Base-by-base conservation (phyloP, 1,139 yeast species). In the Candida glucosophila region DNA sequence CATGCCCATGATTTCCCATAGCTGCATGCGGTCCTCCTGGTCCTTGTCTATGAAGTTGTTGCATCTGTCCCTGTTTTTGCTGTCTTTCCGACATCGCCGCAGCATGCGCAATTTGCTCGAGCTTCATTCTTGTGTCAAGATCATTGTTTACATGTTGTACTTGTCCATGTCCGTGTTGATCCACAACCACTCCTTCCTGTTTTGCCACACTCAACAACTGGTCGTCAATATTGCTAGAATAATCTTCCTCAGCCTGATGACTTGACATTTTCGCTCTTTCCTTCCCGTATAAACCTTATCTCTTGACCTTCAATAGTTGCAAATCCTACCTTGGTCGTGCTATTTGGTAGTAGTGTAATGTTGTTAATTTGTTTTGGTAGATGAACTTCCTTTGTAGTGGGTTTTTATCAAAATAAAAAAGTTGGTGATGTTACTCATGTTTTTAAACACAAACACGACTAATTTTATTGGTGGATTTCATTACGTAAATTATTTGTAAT, bases 171-270 rank as follows among this genome's bases (percentile, higher is more conserved):
- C 25, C 19, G 15, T 28, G 30, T 8, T 29, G 36, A 12, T 33
- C 32, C 8, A 32, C 36, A 17, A 47, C 52, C 9, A 47, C 58
- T 27, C 47, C 52, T 30, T 48, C 49, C 35, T 50, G 58, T 32
- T 56, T 56, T 23, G 52, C 61, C 12, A 54, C 66, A 23, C 52
- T 48, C 24, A 62, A 50, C 30, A 64, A 49, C 41, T 64, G 70
- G 40, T 64, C 69, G 36, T 64, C 70, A 31, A 64, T 64, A 40
- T 61, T 62, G 35, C 52, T 52, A 27, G 67, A 44, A 39, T 60
- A 62, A 35, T 58, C 65, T 34, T 57, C 62, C 23, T 52, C 52
- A 17, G 44, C 43, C 29, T 33, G 37, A 25, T 28, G 35, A 23
- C 41, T 35, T 22, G 56, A 44, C 53, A 48, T 47, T 7, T 21